Percentiles rank a stretch among this genome's conserved stretches.
Conservation (phyloP, 2,329 filamentous ascomycete species). For the Ophiostoma ulmi region DNA sequence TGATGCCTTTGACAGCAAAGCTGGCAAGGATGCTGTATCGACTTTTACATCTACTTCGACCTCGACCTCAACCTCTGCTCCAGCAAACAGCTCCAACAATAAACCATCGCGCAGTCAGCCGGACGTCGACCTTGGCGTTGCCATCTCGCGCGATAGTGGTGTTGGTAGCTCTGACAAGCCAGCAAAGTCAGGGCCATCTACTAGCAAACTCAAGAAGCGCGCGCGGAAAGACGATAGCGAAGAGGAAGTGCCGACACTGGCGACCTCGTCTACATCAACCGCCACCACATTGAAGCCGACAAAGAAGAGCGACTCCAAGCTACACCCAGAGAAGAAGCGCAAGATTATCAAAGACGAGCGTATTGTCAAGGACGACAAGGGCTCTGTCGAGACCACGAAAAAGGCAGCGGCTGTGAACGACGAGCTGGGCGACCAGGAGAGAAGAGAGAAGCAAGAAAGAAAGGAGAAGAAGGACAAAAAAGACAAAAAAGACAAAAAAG, state of each 20-base stretch:
- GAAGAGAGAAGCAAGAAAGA: background rate
- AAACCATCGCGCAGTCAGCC: background rate
- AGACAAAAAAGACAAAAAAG: background rate
- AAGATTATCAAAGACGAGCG: slow-evolving; percentile 1
- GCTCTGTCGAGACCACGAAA: background rate
- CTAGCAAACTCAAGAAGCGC: slow-evolving; percentile 4
- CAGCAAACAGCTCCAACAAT: background rate
- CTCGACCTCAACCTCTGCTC: background rate
- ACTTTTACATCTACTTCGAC: background rate
- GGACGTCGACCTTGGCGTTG: slow-evolving; percentile 26
- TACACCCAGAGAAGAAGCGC: slow-evolving; percentile 16
- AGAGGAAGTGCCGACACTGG: background rate
- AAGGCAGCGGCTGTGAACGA: background rate
- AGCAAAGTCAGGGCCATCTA: background rate
- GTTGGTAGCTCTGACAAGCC: background rate
- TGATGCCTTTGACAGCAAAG: background rate
- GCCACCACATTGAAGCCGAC: background rate
- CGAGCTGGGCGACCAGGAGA: background rate
- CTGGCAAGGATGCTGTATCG: background rate
- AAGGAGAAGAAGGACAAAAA: slow-evolving; percentile 21
- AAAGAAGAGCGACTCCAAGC: background rate
- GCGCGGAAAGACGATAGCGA: slow-evolving; percentile 44
- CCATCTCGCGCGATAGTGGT: slow-evolving; percentile 20
- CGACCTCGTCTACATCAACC: background rate
- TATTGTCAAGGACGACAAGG: background rate